These are phyloP conservation scores for Apiospora hydei DNA, from an alignment of 2,329 filamentous ascomycete species.

Conservation along the genomic window DNA sequence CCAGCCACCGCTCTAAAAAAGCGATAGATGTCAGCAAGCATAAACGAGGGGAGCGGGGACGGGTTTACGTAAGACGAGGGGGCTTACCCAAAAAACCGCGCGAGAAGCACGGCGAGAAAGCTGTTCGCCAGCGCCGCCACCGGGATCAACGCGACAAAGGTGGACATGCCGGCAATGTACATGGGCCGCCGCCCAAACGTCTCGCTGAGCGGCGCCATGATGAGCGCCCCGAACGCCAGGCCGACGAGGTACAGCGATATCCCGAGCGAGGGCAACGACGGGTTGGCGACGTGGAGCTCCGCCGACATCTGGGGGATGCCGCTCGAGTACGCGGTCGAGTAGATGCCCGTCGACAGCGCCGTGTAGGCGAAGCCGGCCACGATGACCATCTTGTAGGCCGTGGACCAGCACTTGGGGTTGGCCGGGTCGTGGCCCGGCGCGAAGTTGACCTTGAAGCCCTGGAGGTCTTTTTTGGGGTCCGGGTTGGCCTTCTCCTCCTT, in stretches of 20 bases:
- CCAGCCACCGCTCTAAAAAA: conserved; percentile 59
- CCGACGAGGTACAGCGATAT: conserved; percentile 69
- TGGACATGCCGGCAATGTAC: conserved; percentile 59
- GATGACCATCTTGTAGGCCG: conserved; percentile 36
- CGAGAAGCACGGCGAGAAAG: conserved; percentile 60
- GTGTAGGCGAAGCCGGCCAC: conserved; percentile 23
- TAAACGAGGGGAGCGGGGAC: too few species aligned
- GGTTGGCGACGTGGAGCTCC: conserved; percentile 57
- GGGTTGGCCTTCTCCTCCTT: background rate
- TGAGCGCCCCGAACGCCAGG: conserved; percentile 63
- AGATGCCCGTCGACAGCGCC: conserved; percentile 49
- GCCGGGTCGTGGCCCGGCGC: conserved; percentile 55
- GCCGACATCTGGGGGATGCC: conserved; percentile 61
- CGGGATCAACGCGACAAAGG: conserved; percentile 66
- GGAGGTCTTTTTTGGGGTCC: conserved; percentile 24
- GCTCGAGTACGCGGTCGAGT: conserved; percentile 68
- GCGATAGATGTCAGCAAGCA: background rate
- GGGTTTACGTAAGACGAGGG: background rate
- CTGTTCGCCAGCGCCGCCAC: conserved; percentile 64
- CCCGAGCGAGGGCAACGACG: conserved; percentile 62
- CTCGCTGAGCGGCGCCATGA: conserved; percentile 65
- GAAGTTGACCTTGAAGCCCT: conserved; percentile 66
- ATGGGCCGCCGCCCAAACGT: conserved; percentile 62
- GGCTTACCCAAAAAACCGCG: conserved; percentile 57
- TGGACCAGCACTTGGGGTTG: conserved; percentile 66